Evolutionary conservation across 768 basidiomycete genomes (phyloP).

Genomic region (Pleurotus cornucopiae): DNA sequence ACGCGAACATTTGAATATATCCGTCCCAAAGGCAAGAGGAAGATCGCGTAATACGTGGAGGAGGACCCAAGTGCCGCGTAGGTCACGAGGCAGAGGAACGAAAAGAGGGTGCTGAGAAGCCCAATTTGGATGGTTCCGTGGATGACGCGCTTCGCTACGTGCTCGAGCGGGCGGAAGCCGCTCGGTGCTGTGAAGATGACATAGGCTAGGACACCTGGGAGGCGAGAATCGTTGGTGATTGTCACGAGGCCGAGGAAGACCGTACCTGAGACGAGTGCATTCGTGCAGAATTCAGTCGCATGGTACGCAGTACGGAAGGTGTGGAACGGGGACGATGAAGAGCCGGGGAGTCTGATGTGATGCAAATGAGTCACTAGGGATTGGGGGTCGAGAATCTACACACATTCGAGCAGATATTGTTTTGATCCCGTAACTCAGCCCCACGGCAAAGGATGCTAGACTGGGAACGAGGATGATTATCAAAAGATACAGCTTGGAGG

Average conservation of each 20-base stretch:
- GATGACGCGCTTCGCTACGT: background rate
- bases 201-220: background rate
- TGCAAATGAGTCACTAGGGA: background rate
- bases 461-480: background rate
- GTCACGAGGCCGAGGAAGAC: background rate
- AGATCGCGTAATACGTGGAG: background rate
- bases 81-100: background rate
- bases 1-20: background rate
- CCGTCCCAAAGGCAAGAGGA: background rate
- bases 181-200: background rate
- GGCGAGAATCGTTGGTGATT: background rate
- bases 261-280: background rate
- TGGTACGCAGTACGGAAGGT: background rate
- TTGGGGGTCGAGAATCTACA: background rate
- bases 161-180: background rate
- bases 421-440: background rate
- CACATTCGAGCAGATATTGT: background rate
- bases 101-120: background rate
- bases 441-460: background rate
- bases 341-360: background rate
- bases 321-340: background rate
- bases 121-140: background rate
- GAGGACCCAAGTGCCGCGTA: background rate
- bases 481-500: background rate
- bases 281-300: background rate